phyloP scores from a whole-genome alignment of 208 protist genomes.

The Balamuthia mandrillaris region DNA sequence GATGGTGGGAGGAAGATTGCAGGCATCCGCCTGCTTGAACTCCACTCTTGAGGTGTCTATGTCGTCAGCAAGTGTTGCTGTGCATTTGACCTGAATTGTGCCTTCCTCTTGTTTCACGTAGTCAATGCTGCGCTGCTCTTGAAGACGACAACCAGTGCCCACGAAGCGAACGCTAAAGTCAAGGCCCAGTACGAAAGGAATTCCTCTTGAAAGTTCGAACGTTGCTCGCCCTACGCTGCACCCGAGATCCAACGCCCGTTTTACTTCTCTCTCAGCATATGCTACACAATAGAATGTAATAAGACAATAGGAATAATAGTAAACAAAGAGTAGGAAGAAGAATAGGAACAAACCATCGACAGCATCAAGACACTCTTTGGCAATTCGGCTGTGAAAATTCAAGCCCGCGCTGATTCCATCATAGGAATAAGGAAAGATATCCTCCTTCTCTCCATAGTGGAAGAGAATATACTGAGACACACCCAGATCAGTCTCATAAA shows the following conservation, averaged over 20 bases:
- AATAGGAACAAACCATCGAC: not conserved
- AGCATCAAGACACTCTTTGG: not conserved
- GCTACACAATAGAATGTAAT: not conserved
- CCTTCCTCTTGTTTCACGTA: constrained; percentile 45
- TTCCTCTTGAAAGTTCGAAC: constrained; percentile 57
- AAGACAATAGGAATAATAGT: not conserved
- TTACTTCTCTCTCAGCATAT: not conserved
- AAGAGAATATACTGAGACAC: constrained; percentile 22
- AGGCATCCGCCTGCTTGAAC: constrained; percentile 56
- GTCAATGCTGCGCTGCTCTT: constrained; percentile 1
- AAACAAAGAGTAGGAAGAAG: not conserved
- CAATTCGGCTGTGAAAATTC: not conserved
- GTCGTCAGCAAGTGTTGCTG: not conserved
- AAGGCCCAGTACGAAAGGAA: not conserved
- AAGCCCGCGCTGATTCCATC: not conserved
- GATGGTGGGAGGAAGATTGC: constrained; percentile 2
- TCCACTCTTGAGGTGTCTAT: constrained; percentile 27
- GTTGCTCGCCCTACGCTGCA: constrained; percentile 52
- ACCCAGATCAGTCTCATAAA: not conserved
- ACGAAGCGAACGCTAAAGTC: not conserved
- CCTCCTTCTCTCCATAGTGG: constrained; percentile 22
- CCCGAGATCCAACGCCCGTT: constrained; percentile 56
- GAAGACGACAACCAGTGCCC: not conserved
- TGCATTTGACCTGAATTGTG: not conserved
- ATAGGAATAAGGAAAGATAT: not conserved